These are phyloP conservation scores for Vitis hybrid DNA, from an alignment of 177 flowering plant genomes.

Conservation along the genomic window DNA sequence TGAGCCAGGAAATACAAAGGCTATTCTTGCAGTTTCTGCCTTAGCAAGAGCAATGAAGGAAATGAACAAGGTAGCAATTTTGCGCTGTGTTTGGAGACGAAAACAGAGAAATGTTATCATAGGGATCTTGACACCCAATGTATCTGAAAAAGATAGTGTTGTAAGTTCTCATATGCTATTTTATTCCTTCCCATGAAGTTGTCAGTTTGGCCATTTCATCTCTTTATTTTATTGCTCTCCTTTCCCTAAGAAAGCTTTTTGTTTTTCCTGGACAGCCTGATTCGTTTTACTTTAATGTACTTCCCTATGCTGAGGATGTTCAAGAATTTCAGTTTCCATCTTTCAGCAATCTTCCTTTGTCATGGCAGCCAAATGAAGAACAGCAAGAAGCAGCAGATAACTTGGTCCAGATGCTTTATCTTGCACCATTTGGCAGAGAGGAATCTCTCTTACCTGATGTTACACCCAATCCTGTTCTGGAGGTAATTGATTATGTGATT, in stretches of 20 bases:
- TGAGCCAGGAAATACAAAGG: conserved; percentile 80
- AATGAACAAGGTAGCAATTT: conserved; percentile 75
- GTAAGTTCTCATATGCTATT: conserved; percentile 42
- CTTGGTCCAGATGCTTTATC: conserved; percentile 81
- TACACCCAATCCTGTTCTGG: conserved; percentile 89
- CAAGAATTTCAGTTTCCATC: conserved; percentile 96
- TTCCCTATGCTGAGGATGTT: conserved; percentile 95
- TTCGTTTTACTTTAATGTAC: conserved; percentile 91
- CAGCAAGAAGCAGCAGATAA: conserved; percentile 89
- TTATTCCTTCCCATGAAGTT: not conserved
- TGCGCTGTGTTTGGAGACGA: conserved; percentile 95
- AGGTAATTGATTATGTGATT: conserved; percentile 43
- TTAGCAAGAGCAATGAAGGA: conserved; percentile 91
- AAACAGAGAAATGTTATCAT: conserved; percentile 78
- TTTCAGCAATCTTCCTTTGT: conserved; percentile 62
- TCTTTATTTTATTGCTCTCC: not conserved
- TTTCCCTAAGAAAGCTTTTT: not conserved
- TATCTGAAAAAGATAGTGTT: conserved; percentile 55
- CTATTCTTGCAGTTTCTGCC: conserved; percentile 79
- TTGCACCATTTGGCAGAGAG: conserved; percentile 66
- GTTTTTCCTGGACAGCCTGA: conserved; percentile 61
- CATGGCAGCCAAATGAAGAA: conserved; percentile 68
- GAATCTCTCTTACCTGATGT: conserved; percentile 75
- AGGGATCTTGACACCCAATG: conserved; percentile 83
- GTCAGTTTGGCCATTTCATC: not conserved